A percentile compares a stretch with the other conserved stretches of the same genome.
Evolutionary conservation across 2,329 filamentous ascomycete genomes (phyloP).

Genomic region (Hortaea sp.): DNA sequence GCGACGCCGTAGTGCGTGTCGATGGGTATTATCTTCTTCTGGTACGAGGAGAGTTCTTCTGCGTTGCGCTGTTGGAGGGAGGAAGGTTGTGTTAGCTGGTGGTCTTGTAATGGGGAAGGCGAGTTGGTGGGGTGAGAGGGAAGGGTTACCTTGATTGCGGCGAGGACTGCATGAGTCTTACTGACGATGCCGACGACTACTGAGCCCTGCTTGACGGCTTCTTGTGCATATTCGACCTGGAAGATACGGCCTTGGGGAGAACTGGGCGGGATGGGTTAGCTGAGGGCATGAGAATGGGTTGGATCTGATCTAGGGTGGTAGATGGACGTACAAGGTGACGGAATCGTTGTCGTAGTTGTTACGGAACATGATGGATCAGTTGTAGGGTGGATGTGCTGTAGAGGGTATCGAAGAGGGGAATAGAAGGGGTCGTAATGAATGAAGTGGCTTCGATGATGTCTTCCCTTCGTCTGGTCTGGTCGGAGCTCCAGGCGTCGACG

Average conservation of each 20-base stretch:
- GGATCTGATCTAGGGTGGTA: not conserved
- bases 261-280: slow-evolving; percentile 40
- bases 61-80: slow-evolving; percentile 66
- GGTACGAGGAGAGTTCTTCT: slow-evolving; percentile 98
- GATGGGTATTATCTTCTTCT: slow-evolving; percentile 97
- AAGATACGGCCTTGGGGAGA: slow-evolving; percentile 99
- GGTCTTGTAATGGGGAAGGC: not conserved
- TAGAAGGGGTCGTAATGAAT: too few species aligned
- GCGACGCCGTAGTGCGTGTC: slow-evolving; percentile 93
- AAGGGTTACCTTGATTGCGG: slow-evolving; percentile 75
- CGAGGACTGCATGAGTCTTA: slow-evolving; percentile 95
- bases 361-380: slow-evolving; percentile 69
- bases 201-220: slow-evolving; percentile 98
- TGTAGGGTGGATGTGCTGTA: slow-evolving; percentile 2
- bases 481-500: slow-evolving; percentile 3
- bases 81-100: slow-evolving; percentile 4
- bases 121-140: not conserved
- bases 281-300: slow-evolving; percentile 5
- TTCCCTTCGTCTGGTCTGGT: too few species aligned
- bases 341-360: slow-evolving; percentile 99
- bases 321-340: slow-evolving; percentile 77
- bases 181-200: slow-evolving; percentile 94
- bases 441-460: too few species aligned
- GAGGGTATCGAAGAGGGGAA: too few species aligned
- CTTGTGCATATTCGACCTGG: slow-evolving; percentile 97